Conservation (phyloP, 176 grass and related monocot genomes). For the Chrysopogon serrulatus region DNA sequence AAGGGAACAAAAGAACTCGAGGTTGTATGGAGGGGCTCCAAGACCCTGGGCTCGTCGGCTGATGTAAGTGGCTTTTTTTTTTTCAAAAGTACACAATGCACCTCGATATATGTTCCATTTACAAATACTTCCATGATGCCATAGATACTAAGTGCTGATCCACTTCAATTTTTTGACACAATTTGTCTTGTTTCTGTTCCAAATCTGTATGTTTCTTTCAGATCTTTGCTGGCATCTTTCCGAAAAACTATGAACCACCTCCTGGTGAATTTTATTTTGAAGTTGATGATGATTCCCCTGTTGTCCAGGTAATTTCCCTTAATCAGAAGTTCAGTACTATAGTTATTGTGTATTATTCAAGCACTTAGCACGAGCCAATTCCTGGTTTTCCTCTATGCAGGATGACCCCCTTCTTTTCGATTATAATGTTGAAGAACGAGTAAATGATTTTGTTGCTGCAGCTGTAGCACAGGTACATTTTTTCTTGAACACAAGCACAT, state of each 20-base stretch:
- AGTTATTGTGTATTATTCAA: not conserved
- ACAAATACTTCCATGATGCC: not conserved
- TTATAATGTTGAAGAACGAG: conserved; percentile 94
- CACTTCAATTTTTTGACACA: not conserved
- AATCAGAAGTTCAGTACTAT: not conserved
- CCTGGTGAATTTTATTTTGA: conserved; percentile 94
- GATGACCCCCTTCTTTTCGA: conserved; percentile 88
- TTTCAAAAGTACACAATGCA: conserved; percentile 10
- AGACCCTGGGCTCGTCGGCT: conserved; percentile 68
- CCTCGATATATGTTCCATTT: conserved; percentile 3
- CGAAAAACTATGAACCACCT: conserved; percentile 96
- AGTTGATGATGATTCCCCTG: conserved; percentile 68
- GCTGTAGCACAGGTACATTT: conserved; percentile 75
- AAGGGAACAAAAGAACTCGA: conserved; percentile 81
- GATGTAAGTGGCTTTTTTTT: conserved; percentile 59
- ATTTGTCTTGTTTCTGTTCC: not conserved
- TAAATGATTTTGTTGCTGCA: conserved; percentile 95
- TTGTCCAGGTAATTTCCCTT: conserved; percentile 84
- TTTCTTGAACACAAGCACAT: conserved; percentile 61
- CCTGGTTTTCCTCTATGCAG: conserved; percentile 37
- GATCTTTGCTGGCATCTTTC: conserved; percentile 96
- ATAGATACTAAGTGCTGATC: not conserved
- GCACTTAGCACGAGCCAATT: not conserved
- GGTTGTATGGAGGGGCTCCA: conserved; percentile 88
- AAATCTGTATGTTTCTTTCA: conserved; percentile 35